phyloP scores from a whole-genome alignment of 257 asterid species.

The Datura wrightii region DNA sequence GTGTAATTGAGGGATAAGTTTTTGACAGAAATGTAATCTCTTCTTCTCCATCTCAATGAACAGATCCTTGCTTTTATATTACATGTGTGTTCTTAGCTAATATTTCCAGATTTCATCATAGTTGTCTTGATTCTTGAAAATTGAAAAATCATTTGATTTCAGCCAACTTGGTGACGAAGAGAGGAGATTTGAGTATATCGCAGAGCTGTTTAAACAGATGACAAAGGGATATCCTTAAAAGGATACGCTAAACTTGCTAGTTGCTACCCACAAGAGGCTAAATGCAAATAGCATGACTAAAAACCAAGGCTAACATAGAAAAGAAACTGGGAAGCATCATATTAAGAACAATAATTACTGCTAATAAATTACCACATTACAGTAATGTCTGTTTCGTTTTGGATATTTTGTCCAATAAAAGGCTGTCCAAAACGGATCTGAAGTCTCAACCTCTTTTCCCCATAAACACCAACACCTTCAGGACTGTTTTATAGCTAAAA shows the following conservation, averaged over 20 bases:
- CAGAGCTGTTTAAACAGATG: not conserved
- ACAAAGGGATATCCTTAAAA: not conserved
- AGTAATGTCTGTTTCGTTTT: not conserved
- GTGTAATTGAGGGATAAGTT: too few species aligned
- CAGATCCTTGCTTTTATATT: too few species aligned
- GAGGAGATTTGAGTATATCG: not conserved
- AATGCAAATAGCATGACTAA: not conserved
- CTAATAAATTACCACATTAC: not conserved
- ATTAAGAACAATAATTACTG: not conserved
- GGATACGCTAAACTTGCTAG: not conserved
- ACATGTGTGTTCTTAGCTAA: too few species aligned
- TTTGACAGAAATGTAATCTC: too few species aligned
- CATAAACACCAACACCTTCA: not conserved
- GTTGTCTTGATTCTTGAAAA: too few species aligned
- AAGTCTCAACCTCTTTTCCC: conserved; percentile 7
- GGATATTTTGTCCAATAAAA: conserved; percentile 9
- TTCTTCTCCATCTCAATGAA: too few species aligned
- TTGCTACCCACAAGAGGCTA: not conserved
- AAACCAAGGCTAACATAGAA: not conserved
- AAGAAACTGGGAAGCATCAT: not conserved
- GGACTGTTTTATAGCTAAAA: not conserved
- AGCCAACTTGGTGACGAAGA: not conserved
- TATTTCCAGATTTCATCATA: too few species aligned
- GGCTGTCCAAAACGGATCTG: not conserved
- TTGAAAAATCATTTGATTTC: too few species aligned